Base-by-base conservation (phyloP, 495 filamentous ascomycete species). In the Aspergillus hancockii region DNA sequence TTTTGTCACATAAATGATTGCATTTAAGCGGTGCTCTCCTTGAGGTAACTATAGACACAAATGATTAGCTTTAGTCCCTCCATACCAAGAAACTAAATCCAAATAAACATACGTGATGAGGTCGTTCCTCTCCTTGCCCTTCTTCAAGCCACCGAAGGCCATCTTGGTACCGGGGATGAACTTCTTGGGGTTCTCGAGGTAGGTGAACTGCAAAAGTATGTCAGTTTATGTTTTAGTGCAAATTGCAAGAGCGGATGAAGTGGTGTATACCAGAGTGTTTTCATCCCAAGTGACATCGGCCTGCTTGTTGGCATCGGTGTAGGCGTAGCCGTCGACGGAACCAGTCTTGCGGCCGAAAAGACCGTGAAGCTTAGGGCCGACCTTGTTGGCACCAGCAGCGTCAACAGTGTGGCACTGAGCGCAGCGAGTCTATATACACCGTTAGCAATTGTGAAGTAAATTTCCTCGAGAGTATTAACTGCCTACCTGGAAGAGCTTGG, bases 131-230 rank as follows among this genome's bases (percentile, higher is more conserved):
- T 99, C 94, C 90, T 97, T 97, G 65, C 83, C 86, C 90, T 99
- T 99, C 93, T 99, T 99, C 67, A 99, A 83, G 73, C 94, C 94
- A 81, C 94, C 94, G 77, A 99, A 99, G 71, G 94, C 94, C 94
- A 99, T 99, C 91, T 99, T 99, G 78, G 94, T 99, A 66, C 94
- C 94, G 68, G 94, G 95, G 63, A 99, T 98, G 87, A 87, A 93
- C 79, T 93, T 93, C 83, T 93, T 93, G 66, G 90, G 90, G 83
- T 93, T 93, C 80, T 93, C 90, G 69, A 93, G 87, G 83, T 93
- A 93, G 61, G 85, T 79, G 74, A 91, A 93, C 90, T 91, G 65
- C 51, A 64, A 10, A 30, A 31, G 36, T 65, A 59, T 60, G 65
- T 13, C 34, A 54, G 49, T 14, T 14, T 18, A 41, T n/a, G 14